Evolutionary conservation across 2,329 filamentous ascomycete species (phyloP).

Genomic region (Diaporthe nobilis): DNA sequence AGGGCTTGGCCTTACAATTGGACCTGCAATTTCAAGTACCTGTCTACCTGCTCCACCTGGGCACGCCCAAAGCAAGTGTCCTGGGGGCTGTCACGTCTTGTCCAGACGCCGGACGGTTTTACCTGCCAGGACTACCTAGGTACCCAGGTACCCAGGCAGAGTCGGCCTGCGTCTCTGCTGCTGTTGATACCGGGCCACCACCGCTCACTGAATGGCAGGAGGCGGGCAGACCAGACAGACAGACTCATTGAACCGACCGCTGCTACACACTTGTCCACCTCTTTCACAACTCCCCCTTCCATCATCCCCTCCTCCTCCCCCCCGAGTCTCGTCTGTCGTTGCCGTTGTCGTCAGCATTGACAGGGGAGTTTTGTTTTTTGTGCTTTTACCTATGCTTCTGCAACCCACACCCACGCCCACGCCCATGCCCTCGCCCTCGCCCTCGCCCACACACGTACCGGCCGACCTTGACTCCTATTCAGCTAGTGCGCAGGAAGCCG

Average conservation of each 20-base stretch:
- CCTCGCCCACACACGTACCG: neutral
- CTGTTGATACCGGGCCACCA: neutral
- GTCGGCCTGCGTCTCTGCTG: neutral
- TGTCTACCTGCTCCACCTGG: conserved; percentile 20
- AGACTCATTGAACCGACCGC: conserved; percentile 8
- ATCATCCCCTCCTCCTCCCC: neutral
- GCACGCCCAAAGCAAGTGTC: conserved; percentile 25
- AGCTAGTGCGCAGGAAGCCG: conserved; percentile 38
- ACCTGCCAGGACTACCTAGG: conserved; percentile 24
- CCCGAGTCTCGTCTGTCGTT: conserved; percentile 32
- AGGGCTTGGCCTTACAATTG: conserved; percentile 28
- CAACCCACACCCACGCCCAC: neutral
- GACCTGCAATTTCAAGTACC: conserved; percentile 35
- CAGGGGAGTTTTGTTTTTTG: conserved; percentile 35
- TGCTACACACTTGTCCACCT: conserved; percentile 24
- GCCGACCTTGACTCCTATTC: conserved; percentile 36
- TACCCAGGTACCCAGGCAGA: neutral
- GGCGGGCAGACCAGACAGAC: conserved; percentile 10
- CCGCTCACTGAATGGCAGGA: neutral
- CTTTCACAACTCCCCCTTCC: conserved; percentile 34
- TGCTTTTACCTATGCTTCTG: conserved; percentile 31
- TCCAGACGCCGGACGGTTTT: conserved; percentile 32
- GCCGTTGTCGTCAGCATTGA: conserved; percentile 35
- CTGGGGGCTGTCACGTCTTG: conserved; percentile 27
- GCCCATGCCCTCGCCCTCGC: conserved; percentile 5